Evolutionary conservation across 495 filamentous ascomycete genomes (phyloP), one percentile per base, ranked within the genome.

Genomic region (Hyaloscypha finlandica): DNA sequence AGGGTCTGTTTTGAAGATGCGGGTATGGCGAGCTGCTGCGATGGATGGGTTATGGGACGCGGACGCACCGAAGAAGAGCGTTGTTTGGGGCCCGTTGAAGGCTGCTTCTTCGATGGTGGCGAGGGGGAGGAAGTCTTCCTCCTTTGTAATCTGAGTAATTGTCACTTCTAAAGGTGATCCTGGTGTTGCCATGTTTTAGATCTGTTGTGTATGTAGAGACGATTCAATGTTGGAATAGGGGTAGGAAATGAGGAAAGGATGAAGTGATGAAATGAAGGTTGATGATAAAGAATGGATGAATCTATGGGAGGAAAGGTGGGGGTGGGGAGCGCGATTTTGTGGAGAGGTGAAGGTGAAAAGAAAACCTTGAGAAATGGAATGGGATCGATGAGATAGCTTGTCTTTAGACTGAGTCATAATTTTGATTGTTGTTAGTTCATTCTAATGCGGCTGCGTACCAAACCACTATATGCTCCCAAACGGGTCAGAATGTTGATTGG

Each of bases 91-190:
- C 5, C 29, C 19, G 14, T 0, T 12, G 35, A 61, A 61, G n/a
- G 59, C 59, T 12, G 31, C 19, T 16, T 16, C 29, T 31, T 61
- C 59, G 42, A 61, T 33, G 2, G 4, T 14, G 12, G 42, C 11
- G 22, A 61, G n/a, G 35, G n/a, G 14, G 19, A 31, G 32, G 39
- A 61, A 45, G 25, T 61, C 59, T 3, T 61, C 59, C 6, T 45
- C 29, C 6, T 33, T 48, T 5, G 59, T 61, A 20, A 61, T 30
- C 19, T 30, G 33, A n/a, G 59, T 4, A 8, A 61, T 48, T 48
- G 42, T 48, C 4, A 48, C 8, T 6, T 48, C 42, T 48, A 48
- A 16, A 19, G 42, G 11, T 48, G 9, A 12, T 48, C 0, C 16
- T 16, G 42, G 6, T 48, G 9, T 19, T 16, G 42, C 9, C 42